A percentile compares a stretch with the other conserved stretches of the same genome.
phyloP scores from a whole-genome alignment of 441 rosid species.

The Erodium trifolium region DNA sequence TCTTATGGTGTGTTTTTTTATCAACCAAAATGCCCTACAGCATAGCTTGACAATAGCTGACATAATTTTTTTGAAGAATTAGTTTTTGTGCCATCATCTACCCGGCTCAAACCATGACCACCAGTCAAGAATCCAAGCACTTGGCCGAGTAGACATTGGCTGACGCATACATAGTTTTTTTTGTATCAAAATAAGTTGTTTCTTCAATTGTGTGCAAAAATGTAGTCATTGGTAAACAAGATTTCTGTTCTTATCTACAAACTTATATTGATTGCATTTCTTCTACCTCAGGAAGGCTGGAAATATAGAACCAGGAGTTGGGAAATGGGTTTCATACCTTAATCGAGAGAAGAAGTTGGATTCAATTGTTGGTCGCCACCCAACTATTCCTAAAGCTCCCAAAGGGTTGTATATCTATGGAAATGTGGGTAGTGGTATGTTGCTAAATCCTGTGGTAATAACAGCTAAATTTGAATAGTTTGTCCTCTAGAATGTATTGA shows the following conservation, averaged over 20 bases:
- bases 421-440: conserved; percentile 85
- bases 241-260: neutral
- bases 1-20: neutral
- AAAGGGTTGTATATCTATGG: conserved; percentile 87
- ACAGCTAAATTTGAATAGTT: conserved; percentile 6
- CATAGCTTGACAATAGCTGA: neutral
- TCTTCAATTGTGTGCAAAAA: neutral
- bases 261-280: conserved; percentile 10
- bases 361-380: conserved; percentile 59
- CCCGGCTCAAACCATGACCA: neutral
- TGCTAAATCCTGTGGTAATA: conserved; percentile 13
- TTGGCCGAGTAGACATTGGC: neutral
- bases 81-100: neutral
- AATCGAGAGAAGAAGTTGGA: conserved; percentile 80
- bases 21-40: too few relatives aligned
- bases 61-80: neutral
- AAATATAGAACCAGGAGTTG: conserved; percentile 75
- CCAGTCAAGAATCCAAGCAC: neutral
- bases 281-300: conserved; percentile 35
- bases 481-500: conserved; percentile 6
- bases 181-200: neutral
- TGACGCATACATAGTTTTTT: neutral
- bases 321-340: conserved; percentile 90
- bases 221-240: neutral
- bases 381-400: conserved; percentile 68